A percentile compares a stretch with the other conserved stretches of the same genome.
Conservation (phyloP, 2,329 filamentous ascomycete genomes). For the Rhexocercosporidium sp. region DNA sequence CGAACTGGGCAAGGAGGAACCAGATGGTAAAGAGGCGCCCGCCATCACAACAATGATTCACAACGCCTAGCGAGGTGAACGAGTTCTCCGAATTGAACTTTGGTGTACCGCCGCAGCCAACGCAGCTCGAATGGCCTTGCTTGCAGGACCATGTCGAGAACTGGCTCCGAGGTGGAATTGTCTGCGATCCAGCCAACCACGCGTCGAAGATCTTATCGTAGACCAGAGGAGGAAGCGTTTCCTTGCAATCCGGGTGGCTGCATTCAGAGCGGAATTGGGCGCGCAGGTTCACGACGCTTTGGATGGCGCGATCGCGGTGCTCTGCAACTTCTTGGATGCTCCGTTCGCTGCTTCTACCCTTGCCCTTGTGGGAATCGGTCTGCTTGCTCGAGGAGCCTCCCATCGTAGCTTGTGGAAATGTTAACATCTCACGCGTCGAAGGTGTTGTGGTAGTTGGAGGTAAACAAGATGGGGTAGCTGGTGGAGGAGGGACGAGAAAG, state of each 20-base stretch:
- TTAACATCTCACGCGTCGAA: constrained; percentile 1
- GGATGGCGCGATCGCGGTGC: not conserved
- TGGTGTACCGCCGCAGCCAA: constrained; percentile 27
- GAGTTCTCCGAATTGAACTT: constrained; percentile 17
- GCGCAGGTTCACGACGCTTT: constrained; percentile 10
- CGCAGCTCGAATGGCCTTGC: constrained; percentile 23
- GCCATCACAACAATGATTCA: constrained; percentile 30
- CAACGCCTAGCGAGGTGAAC: constrained; percentile 30
- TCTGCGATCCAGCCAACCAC: constrained; percentile 26
- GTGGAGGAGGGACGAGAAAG: not conserved
- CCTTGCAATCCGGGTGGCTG: constrained; percentile 3
- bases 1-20: constrained; percentile 30
- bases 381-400: constrained; percentile 8
- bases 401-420: constrained; percentile 2
- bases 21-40: constrained; percentile 28
- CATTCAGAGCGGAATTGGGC: constrained; percentile 16
- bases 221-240: constrained; percentile 1
- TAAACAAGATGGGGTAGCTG: not conserved
- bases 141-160: constrained; percentile 23
- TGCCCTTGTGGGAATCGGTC: not conserved
- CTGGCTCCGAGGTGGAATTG: constrained; percentile 27
- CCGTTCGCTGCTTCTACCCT: not conserved
- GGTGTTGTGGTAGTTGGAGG: not conserved
- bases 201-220: constrained; percentile 18
- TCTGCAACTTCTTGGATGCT: not conserved